Percentiles rank a stretch among this genome's conserved stretches.
phyloP scores from a whole-genome alignment of 352 stramenopile genomes.

The Globisporangium paddicum region DNA sequence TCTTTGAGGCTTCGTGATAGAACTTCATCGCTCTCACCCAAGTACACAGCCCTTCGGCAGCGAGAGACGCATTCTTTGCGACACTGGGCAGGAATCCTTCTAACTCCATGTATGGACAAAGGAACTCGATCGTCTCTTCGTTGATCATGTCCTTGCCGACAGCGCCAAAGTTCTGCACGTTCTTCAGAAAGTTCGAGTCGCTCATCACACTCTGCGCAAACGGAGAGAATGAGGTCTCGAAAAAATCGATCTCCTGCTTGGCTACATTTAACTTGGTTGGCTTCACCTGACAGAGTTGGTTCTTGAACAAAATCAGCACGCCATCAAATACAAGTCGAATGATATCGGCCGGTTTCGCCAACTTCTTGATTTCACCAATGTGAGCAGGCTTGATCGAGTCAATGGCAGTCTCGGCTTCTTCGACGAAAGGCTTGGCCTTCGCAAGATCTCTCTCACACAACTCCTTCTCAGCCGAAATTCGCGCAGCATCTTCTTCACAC shows the following conservation, averaged over 20 bases:
- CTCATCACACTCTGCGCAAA: slow-evolving; percentile 95
- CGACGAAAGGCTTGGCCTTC: slow-evolving; percentile 97
- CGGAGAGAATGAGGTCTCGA: slow-evolving; percentile 96
- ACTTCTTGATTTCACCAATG: slow-evolving; percentile 98
- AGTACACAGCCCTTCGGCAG: slow-evolving; percentile 95
- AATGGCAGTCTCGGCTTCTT: slow-evolving; percentile 97
- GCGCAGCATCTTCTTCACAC: slow-evolving; percentile 94
- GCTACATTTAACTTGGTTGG: slow-evolving; percentile 93
- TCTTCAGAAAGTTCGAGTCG: slow-evolving; percentile 96
- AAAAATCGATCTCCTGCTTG: slow-evolving; percentile 97
- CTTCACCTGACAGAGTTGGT: slow-evolving; percentile 90
- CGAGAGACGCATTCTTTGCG: slow-evolving; percentile 96
- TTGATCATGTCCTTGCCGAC: slow-evolving; percentile 98
- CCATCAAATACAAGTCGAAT: slow-evolving; percentile 98
- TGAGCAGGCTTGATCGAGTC: slow-evolving; percentile 97
- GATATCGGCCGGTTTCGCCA: slow-evolving; percentile 97
- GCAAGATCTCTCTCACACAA: slow-evolving; percentile 94
- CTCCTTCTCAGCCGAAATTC: slow-evolving; percentile 95
- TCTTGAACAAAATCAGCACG: slow-evolving; percentile 96
- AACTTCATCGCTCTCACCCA: slow-evolving; percentile 98
- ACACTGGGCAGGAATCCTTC: slow-evolving; percentile 94
- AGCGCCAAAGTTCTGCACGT: slow-evolving; percentile 94
- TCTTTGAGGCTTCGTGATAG: slow-evolving; percentile 98
- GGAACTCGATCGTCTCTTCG: slow-evolving; percentile 98
- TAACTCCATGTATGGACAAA: slow-evolving; percentile 96